These are phyloP conservation scores for Mycena belliarum DNA, from an alignment of 768 basidiomycete genomes.

Conservation along the genomic window DNA sequence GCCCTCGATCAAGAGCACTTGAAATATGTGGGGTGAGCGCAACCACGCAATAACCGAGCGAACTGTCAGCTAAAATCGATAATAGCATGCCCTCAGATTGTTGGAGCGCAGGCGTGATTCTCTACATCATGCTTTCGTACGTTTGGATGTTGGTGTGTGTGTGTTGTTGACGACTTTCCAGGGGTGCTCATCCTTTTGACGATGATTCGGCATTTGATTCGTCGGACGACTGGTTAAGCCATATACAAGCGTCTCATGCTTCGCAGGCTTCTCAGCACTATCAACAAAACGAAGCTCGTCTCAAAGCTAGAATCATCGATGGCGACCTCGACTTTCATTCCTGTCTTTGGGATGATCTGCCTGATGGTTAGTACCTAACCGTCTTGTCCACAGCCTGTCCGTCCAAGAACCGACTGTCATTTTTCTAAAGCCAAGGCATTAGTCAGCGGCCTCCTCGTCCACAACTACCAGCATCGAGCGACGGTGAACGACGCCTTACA, in stretches of 20 bases:
- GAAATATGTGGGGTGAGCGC: conserved; percentile 56
- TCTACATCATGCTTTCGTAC: conserved; percentile 84
- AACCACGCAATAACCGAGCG: neutral
- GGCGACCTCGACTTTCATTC: conserved; percentile 59
- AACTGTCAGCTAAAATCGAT: neutral
- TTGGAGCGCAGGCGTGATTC: conserved; percentile 82
- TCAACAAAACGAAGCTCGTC: conserved; percentile 51
- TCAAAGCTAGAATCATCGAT: conserved; percentile 70
- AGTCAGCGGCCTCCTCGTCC: conserved; percentile 60
- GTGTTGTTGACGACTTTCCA: conserved; percentile 26
- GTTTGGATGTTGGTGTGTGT: conserved; percentile 28
- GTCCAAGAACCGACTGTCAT: neutral
- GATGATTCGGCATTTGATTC: conserved; percentile 41
- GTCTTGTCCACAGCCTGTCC: conserved; percentile 2
- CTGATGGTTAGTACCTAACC: conserved; percentile 50
- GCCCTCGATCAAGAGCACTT: conserved; percentile 75
- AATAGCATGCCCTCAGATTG: conserved; percentile 85
- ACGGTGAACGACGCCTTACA: conserved; percentile 64
- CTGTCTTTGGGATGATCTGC: conserved; percentile 54
- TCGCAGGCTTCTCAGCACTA: conserved; percentile 46
- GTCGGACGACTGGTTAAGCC: conserved; percentile 40
- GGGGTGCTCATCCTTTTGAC: conserved; percentile 81
- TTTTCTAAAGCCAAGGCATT: conserved; percentile 56
- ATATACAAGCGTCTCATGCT: conserved; percentile 36
- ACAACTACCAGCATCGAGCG: conserved; percentile 56